These are phyloP conservation scores for Ruellia speciosa DNA, from an alignment of 305 asterid genomes.

Conservation along the genomic window DNA sequence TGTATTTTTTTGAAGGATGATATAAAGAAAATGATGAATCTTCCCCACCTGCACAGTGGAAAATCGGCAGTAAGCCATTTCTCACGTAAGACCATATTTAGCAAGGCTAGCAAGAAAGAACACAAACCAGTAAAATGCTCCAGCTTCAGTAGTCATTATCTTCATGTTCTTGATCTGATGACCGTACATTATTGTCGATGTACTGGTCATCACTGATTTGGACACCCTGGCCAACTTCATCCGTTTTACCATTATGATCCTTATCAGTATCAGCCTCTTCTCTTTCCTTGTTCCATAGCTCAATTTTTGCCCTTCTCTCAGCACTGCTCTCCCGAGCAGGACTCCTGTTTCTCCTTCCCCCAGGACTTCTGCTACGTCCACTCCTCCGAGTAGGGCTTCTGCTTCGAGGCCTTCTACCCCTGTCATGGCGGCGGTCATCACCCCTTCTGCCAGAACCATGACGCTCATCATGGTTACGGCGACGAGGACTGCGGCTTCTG, in stretches of 20 bases:
- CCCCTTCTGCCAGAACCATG: conserved; percentile 65
- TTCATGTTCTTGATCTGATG: conserved; percentile 38
- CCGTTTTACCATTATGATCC: conserved; percentile 24
- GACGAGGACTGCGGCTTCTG: conserved; percentile 70
- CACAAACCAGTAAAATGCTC: conserved; percentile 35
- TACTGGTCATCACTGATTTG: conserved; percentile 28
- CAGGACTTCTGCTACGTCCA: conserved; percentile 69
- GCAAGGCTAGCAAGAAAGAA: conserved; percentile 12
- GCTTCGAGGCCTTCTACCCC: conserved; percentile 74
- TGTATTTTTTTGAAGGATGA: conserved; percentile 25
- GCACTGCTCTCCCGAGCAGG: conserved; percentile 72
- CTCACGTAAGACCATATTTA: conserved; percentile 28
- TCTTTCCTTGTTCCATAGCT: conserved; percentile 79
- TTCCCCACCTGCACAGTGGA: conserved; percentile 45
- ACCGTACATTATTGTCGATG: conserved; percentile 24
- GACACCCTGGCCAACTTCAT: conserved; percentile 25
- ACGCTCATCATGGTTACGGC: conserved; percentile 48
- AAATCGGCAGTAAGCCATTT: conserved; percentile 67
- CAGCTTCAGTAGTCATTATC: conserved; percentile 29
- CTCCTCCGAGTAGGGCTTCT: conserved; percentile 68
- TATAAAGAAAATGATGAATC: conserved; percentile 24
- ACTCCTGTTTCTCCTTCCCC: conserved; percentile 65
- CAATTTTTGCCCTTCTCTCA: conserved; percentile 85
- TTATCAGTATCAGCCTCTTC: conserved; percentile 42
- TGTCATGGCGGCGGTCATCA: conserved; percentile 51